Base-by-base conservation (phyloP, 2,329 filamentous ascomycete genomes). In the Colletotrichum melonis region DNA sequence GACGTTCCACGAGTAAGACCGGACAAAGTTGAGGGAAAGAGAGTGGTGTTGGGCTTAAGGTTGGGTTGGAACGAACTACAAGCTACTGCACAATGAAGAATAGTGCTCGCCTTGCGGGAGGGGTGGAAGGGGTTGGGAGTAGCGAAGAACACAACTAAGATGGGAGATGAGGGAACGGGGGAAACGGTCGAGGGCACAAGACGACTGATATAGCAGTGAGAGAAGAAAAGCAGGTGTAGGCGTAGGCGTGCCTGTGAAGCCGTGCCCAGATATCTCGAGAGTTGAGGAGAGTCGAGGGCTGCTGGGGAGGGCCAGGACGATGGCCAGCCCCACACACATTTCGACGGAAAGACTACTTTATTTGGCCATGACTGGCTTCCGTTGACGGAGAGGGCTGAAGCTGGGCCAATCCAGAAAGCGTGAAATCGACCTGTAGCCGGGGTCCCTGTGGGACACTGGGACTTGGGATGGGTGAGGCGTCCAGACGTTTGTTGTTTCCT, bases 301-400 rank as follows among this genome's bases (percentile, higher is more conserved):
- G 38, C 38, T 30, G 30, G 65, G n/a, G 22, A 46, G 30, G 12
- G 59, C 16, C 28, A 35, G 30, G 12, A 65, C 26, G 28, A 49
- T 49, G 19, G 28, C 35, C 9, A 60, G 42, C 26, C n/a, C 46
- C 60, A 59, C 60, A 42, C 66, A 64, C 54, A 56, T 42, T 28
- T 32, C 6, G 24, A 19, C 12, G 65, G 46, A 55, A 57, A 55
- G 55, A 60, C 70, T 56, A 46, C 14, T 32, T 60, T 60, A 42
- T 60, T 46, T 24, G 49, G 14, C 59, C 49, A 69, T 63, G 52
- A 46, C 28, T n/a, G 65, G 59, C 24, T 60, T 60, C 70, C 32
- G 49, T 69, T 60, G 70, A 73, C 70, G 59, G 59, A 73, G 66
- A 64, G 59, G 59, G 66, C 70, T 65, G 70, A 60, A 65, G 55